A percentile compares a stretch with the other conserved stretches of the same genome.
Evolutionary conservation across 1,284 basidiomycete genomes (phyloP).

Genomic region (Laetiporus sulphureus): DNA sequence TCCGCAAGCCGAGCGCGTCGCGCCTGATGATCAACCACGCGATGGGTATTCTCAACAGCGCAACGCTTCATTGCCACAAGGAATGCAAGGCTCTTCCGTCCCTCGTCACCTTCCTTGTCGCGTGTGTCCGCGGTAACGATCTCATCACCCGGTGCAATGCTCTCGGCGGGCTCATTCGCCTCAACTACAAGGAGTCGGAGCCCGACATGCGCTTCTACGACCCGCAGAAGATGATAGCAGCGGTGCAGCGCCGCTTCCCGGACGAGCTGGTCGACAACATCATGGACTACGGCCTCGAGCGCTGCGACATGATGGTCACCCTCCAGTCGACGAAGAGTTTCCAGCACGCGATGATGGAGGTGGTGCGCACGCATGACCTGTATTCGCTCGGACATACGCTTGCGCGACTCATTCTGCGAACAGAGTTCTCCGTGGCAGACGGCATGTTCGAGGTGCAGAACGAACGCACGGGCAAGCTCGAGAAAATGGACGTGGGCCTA

Average conservation of each 20-base stretch:
- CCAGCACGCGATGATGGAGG: constrained; percentile 44
- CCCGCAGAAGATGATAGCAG: constrained; percentile 34
- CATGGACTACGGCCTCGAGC: constrained; percentile 39
- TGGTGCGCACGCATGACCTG: constrained; percentile 39
- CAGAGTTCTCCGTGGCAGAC: constrained; percentile 52
- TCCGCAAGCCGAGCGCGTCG: constrained; percentile 39
- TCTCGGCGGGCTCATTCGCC: constrained; percentile 44
- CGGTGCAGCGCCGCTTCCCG: constrained; percentile 36
- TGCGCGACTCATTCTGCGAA: constrained; percentile 42
- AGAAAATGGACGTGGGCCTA: constrained; percentile 38
- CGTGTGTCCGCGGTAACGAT: constrained; percentile 45
- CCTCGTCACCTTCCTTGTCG: constrained; percentile 43
- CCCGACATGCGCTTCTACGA: constrained; percentile 38
- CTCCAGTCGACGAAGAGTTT: constrained; percentile 35
- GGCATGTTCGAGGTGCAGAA: constrained; percentile 44
- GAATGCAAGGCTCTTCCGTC: constrained; percentile 37
- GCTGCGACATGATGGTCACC: constrained; percentile 40
- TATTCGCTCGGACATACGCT: constrained; percentile 43
- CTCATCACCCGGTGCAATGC: constrained; percentile 42
- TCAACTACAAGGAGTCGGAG: constrained; percentile 38
- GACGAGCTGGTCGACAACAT: constrained; percentile 38
- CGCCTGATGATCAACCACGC: constrained; percentile 44
- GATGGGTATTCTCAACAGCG: constrained; percentile 35
- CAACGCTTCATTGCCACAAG: constrained; percentile 36
- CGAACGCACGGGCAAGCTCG: constrained; percentile 32